phyloP scores from a whole-genome alignment of 129 eudicot genomes.

The Solidago caesia region DNA sequence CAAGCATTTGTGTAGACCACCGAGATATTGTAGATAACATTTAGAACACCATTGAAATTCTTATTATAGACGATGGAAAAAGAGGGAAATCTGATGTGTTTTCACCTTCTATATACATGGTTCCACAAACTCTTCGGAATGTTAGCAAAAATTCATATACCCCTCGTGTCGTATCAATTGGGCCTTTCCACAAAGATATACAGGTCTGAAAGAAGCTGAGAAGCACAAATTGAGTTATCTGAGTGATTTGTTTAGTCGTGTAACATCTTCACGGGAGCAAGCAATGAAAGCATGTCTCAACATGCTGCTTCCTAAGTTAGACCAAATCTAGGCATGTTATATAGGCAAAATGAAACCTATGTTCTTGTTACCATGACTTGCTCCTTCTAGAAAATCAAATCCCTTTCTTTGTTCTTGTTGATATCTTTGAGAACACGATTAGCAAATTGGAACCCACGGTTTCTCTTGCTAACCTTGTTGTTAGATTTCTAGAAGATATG shows the following conservation, averaged over 20 bases:
- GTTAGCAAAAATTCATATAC: constrained; percentile 2
- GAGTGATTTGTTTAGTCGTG: not conserved
- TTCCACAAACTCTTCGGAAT: not conserved
- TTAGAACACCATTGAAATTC: too few species aligned
- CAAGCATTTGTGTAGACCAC: too few species aligned
- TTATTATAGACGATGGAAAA: too few species aligned
- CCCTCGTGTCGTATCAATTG: constrained; percentile 15
- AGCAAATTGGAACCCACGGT: too few species aligned
- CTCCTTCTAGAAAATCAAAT: too few species aligned
- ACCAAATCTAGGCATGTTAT: not conserved
- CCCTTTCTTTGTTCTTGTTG: too few species aligned
- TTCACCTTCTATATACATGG: too few species aligned
- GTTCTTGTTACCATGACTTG: too few species aligned
- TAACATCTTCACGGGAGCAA: not conserved
- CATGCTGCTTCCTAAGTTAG: not conserved
- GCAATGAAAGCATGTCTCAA: too few species aligned
- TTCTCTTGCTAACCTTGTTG: not conserved
- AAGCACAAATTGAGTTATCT: not conserved
- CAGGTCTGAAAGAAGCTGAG: not conserved
- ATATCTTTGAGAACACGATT: too few species aligned
- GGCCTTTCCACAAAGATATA: constrained; percentile 20
- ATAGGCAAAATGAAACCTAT: not conserved
- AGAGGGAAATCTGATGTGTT: too few species aligned
- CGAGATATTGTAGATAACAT: too few species aligned
- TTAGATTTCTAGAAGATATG: not conserved